phyloP scores from a whole-genome alignment of 225 moss, liverwort and hornwort species.

The Marchantia polymorpha region DNA sequence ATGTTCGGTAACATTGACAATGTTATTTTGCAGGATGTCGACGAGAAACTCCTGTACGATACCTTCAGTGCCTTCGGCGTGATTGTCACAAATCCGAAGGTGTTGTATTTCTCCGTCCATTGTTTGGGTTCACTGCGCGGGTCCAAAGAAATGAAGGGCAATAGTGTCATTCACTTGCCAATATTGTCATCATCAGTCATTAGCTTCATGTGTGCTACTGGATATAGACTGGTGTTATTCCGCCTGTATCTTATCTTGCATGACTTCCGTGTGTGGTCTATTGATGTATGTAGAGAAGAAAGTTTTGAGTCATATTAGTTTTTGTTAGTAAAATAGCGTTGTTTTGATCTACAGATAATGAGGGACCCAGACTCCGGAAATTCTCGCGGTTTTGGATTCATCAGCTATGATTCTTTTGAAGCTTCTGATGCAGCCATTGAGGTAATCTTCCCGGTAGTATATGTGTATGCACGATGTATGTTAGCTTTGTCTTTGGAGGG shows the following conservation, averaged over 20 bases:
- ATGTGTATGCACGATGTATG: neutral
- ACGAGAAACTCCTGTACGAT: constrained; percentile 94
- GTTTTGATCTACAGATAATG: constrained; percentile 61
- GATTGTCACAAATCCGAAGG: constrained; percentile 97
- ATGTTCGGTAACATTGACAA: too few relatives aligned
- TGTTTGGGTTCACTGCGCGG: too few relatives aligned
- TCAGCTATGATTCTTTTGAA: constrained; percentile 99
- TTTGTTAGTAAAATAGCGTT: neutral
- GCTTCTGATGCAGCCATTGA: constrained; percentile 97
- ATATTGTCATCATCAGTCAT: too few relatives aligned
- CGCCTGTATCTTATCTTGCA: too few relatives aligned
- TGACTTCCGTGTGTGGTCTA: too few relatives aligned
- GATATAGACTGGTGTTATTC: too few relatives aligned
- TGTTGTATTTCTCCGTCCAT: constrained; percentile 11
- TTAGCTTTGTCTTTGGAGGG: neutral
- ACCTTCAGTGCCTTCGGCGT: constrained; percentile 98
- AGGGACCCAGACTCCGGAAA: constrained; percentile 99
- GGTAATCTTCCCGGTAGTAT: constrained; percentile 36
- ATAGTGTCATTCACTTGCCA: too few relatives aligned
- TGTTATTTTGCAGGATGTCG: constrained; percentile 72
- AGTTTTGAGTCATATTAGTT: too few relatives aligned
- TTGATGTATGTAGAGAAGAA: too few relatives aligned
- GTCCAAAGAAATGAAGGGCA: too few relatives aligned
- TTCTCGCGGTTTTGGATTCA: constrained; percentile 94
- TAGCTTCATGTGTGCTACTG: too few relatives aligned